A percentile compares a stretch with the other conserved stretches of the same genome.
Conservation (phyloP, 805 yeast species). For the Kodamaea lidongshanica region DNA sequence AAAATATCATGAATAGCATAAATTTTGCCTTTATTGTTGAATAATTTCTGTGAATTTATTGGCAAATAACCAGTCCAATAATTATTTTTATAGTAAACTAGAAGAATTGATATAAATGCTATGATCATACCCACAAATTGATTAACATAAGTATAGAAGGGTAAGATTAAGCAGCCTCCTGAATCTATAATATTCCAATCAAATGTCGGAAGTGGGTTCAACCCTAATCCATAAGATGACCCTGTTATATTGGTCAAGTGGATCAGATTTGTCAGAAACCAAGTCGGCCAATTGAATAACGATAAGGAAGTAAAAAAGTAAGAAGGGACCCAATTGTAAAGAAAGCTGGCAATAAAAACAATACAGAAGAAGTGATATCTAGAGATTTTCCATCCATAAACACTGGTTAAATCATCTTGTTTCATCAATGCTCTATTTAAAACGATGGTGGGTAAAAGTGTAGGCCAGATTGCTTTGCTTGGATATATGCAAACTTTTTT, state of each 20-base stretch:
- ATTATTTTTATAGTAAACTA: slow-evolving; percentile 41
- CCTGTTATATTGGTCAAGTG: slow-evolving; percentile 37
- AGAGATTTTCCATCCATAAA: slow-evolving; percentile 39
- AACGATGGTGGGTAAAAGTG: slow-evolving; percentile 38
- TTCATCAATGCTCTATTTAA: slow-evolving; percentile 36
- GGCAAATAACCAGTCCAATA: slow-evolving; percentile 48
- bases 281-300: slow-evolving; percentile 41
- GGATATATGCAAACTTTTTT: slow-evolving; percentile 48
- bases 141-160: slow-evolving; percentile 38
- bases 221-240: slow-evolving; percentile 31
- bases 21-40: slow-evolving; percentile 44
- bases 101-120: slow-evolving; percentile 27
- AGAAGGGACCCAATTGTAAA: slow-evolving; percentile 40
- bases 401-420: slow-evolving; percentile 16
- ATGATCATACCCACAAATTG: slow-evolving; percentile 32
- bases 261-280: slow-evolving; percentile 36
- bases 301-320: slow-evolving; percentile 35
- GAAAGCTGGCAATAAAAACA: slow-evolving; percentile 27
- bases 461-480: slow-evolving; percentile 39
- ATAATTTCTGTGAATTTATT: slow-evolving; percentile 46
- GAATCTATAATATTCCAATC: slow-evolving; percentile 39
- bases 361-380: slow-evolving; percentile 35
- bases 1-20: slow-evolving; percentile 45
- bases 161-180: slow-evolving; percentile 36
- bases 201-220: slow-evolving; percentile 38